Percentiles rank a stretch among this genome's conserved stretches.
Conservation (phyloP, 2,329 filamentous ascomycete species). For the Paraphaeosphaeria minitans region DNA sequence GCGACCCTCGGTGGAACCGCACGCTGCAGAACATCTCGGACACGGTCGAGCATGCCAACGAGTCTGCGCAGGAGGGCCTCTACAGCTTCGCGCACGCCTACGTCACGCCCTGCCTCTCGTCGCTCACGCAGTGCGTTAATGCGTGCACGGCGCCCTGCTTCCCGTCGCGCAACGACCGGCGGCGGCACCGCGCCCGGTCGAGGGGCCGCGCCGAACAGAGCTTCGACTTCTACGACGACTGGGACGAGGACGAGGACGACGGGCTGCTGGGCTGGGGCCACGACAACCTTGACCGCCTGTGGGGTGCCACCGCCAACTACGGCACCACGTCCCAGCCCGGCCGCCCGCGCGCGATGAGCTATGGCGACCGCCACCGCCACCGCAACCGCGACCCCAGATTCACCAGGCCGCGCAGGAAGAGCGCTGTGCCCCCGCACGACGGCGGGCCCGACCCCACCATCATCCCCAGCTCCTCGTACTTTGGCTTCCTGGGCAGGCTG, state of each 20-base stretch:
- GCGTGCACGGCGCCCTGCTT: conserved; percentile 73
- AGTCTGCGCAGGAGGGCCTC: conserved; percentile 87
- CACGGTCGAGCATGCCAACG: conserved; percentile 87
- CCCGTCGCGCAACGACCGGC: conserved; percentile 75
- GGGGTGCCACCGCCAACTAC: conserved; percentile 66
- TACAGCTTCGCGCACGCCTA: conserved; percentile 89
- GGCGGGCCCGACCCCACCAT: conserved; percentile 74
- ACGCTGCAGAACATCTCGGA: conserved; percentile 92
- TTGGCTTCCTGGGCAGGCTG: conserved; percentile 82
- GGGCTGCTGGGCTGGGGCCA: conserved; percentile 75
- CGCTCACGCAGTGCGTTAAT: conserved; percentile 69
- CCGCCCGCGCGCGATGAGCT: conserved; percentile 84
- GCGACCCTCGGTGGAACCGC: conserved; percentile 86
- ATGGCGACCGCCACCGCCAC: conserved; percentile 62
- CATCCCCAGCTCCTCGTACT: conserved; percentile 83
- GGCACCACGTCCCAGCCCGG: conserved; percentile 63
- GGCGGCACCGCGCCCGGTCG: conserved; percentile 66
- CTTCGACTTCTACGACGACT: conserved; percentile 98
- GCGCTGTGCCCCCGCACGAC: conserved; percentile 55
- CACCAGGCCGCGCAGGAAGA: conserved; percentile 57
- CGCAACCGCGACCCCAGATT: conserved; percentile 53
- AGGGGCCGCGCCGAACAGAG: conserved; percentile 75
- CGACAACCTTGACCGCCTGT: conserved; percentile 83
- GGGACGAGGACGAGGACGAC: conserved; percentile 72
- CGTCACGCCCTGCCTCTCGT: conserved; percentile 76